A percentile compares a stretch with the other conserved stretches of the same genome.
phyloP scores from a whole-genome alignment of 768 basidiomycete species.

The Leccinum arenicola region DNA sequence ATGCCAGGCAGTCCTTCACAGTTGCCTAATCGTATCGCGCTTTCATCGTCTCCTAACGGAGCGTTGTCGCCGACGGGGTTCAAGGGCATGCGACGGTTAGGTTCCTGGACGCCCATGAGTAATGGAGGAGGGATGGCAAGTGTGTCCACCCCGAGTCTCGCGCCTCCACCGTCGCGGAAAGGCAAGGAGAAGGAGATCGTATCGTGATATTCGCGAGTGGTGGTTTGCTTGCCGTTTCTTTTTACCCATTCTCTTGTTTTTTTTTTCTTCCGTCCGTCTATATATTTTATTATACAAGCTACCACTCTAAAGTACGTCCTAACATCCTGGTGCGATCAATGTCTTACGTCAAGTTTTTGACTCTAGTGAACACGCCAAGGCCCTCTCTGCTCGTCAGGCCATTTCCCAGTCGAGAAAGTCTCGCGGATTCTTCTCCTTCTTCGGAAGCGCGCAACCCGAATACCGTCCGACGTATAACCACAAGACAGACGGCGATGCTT shows the following conservation, averaged over 20 bases:
- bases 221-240: not conserved
- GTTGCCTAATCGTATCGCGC: conserved; percentile 16
- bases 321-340: not conserved
- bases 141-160: conserved; percentile 37
- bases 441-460: conserved; percentile 38
- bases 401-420: conserved; percentile 71
- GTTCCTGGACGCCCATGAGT: conserved; percentile 34
- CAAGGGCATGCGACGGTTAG: conserved; percentile 36
- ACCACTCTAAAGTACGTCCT: conserved; percentile 55
- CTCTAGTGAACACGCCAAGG: conserved; percentile 57
- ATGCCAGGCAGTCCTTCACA: conserved; percentile 37
- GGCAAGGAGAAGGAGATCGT: conserved; percentile 44
- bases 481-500: conserved; percentile 67
- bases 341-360: not conserved
- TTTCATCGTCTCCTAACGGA: conserved; percentile 7
- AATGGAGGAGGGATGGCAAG: conserved; percentile 32
- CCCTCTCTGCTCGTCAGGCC: conserved; percentile 67
- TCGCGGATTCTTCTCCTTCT: conserved; percentile 67
- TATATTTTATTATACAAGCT: conserved; percentile 48
- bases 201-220: conserved; percentile 7
- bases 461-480: conserved; percentile 78
- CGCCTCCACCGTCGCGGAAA: conserved; percentile 40
- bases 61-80: conserved; percentile 21
- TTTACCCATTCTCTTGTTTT: not conserved
- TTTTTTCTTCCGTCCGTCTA: not conserved